Percentiles rank a stretch among this genome's conserved stretches.
Conservation (phyloP, 2,329 filamentous ascomycete genomes). For the Myriosclerotinia scirpicola region DNA sequence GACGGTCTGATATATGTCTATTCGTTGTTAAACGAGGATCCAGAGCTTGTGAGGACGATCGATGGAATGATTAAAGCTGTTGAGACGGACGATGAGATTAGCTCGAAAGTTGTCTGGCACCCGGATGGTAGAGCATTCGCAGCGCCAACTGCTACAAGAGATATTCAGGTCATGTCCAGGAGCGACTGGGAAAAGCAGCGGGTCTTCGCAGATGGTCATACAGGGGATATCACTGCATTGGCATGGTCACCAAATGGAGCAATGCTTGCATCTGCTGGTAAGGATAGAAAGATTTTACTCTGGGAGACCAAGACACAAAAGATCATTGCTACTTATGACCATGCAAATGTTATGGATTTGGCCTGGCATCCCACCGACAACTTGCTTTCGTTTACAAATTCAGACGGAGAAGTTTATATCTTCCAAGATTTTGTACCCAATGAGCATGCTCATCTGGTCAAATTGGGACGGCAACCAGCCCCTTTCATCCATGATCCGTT, state of each 20-base stretch:
- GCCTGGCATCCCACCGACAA: constrained; percentile 91
- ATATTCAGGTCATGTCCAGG: constrained; percentile 84
- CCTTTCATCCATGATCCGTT: constrained; percentile 84
- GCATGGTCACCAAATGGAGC: constrained; percentile 96
- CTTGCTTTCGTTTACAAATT: constrained; percentile 85
- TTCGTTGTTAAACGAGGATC: constrained; percentile 73
- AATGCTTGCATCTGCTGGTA: constrained; percentile 70
- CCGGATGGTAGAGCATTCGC: constrained; percentile 92
- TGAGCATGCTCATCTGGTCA: constrained; percentile 57
- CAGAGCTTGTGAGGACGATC: constrained; percentile 77
- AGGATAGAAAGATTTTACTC: constrained; percentile 68
- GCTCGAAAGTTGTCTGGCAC: constrained; percentile 80
- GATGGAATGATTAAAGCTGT: constrained; percentile 80
- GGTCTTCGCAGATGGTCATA: constrained; percentile 75
- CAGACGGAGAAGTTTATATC: constrained; percentile 91
- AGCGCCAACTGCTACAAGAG: constrained; percentile 75
- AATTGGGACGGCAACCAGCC: constrained; percentile 66
- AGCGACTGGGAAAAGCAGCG: constrained; percentile 87
- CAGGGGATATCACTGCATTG: constrained; percentile 79
- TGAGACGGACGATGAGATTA: constrained; percentile 75
- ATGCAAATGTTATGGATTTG: constrained; percentile 80
- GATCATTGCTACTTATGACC: constrained; percentile 74
- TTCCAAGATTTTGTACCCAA: constrained; percentile 67
- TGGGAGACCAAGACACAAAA: constrained; percentile 92
- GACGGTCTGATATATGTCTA: constrained; percentile 92